Percentiles rank a stretch among this genome's conserved stretches.
These are phyloP conservation scores for Picea abies DNA, from an alignment of 83 land plant genomes.

Conservation along the genomic window DNA sequence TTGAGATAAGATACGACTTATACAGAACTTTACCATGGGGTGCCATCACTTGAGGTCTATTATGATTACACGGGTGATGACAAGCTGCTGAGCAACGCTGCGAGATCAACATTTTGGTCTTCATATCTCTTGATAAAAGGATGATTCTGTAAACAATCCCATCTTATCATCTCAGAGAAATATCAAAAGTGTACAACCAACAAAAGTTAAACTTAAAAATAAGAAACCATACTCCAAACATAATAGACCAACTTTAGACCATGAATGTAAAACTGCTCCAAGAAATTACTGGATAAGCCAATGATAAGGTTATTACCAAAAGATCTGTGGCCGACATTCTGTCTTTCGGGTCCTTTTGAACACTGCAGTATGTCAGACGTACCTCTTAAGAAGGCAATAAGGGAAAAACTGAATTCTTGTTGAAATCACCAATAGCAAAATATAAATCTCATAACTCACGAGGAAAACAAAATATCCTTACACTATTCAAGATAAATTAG, in stretches of 20 bases:
- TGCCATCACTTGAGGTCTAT: neutral
- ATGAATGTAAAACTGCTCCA: neutral
- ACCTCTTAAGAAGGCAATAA: neutral
- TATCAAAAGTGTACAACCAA: neutral
- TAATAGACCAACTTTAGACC: neutral
- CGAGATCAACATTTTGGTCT: slow-evolving; percentile 15
- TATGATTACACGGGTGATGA: slow-evolving; percentile 1
- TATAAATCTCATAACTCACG: neutral
- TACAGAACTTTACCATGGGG: neutral
- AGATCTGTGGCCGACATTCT: slow-evolving; percentile 15
- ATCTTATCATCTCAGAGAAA: neutral
- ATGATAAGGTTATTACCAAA: slow-evolving; percentile 1
- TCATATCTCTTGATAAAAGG: slow-evolving; percentile 11
- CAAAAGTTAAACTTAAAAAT: neutral
- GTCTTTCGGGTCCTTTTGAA: slow-evolving; percentile 13
- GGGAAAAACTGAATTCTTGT: no score
- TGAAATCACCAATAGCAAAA: neutral
- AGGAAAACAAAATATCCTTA: neutral
- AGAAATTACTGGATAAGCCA: neutral
- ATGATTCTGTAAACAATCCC: slow-evolving; percentile 13
- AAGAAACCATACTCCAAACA: neutral
- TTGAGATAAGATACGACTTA: neutral
- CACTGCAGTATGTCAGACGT: neutral
- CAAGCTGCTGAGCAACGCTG: neutral
- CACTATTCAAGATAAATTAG: no score